Percentiles rank a stretch among this genome's conserved stretches.
phyloP scores from a whole-genome alignment of 441 rosid species.

The Adansonia gregorii region DNA sequence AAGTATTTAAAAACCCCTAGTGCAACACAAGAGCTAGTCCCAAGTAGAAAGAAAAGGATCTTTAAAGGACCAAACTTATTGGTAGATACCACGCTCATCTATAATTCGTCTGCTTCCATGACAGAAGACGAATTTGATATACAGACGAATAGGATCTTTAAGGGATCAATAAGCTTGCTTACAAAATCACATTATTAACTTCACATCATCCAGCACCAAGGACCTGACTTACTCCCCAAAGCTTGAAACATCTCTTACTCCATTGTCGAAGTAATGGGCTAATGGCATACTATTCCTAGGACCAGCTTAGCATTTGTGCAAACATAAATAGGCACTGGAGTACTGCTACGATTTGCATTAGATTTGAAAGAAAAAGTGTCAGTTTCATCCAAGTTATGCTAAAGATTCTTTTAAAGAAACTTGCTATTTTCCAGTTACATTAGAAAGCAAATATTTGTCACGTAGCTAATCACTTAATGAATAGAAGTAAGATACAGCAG shows the following conservation, averaged over 20 bases:
- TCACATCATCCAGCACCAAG: neutral
- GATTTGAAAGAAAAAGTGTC: neutral
- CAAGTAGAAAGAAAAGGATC: neutral
- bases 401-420: neutral
- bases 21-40: neutral
- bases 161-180: neutral
- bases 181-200: neutral
- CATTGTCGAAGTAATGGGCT: neutral
- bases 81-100: neutral
- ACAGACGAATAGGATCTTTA: neutral
- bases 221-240: neutral
- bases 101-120: neutral
- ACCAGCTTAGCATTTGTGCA: neutral
- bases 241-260: neutral
- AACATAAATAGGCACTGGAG: neutral
- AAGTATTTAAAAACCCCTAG: neutral
- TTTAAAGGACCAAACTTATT: neutral
- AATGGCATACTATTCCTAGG: neutral
- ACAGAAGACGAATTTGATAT: neutral
- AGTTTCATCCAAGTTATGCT: neutral
- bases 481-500: neutral
- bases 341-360: neutral
- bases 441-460: conserved; percentile 1
- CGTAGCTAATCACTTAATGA: neutral
- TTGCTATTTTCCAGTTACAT: neutral